These are phyloP conservation scores for Suillus weaverae DNA, from an alignment of 768 basidiomycete species.

Conservation along the genomic window DNA sequence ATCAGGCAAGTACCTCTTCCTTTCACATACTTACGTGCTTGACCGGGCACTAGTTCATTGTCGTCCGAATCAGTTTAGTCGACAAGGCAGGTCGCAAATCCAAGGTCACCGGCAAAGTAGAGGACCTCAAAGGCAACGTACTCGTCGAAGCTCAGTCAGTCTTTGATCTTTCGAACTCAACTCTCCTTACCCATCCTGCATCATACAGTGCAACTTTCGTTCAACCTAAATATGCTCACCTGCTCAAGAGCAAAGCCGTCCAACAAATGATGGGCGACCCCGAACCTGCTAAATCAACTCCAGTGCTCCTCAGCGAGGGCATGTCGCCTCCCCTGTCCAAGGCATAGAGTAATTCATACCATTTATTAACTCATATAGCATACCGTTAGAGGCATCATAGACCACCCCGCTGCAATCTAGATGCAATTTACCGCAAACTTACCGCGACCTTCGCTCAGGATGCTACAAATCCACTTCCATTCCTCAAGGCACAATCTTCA, in stretches of 20 bases:
- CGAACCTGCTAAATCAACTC: constrained; percentile 22
- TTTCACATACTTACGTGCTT: too few species aligned
- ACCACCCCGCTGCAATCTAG: neutral
- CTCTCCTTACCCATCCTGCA: neutral
- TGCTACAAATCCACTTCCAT: neutral
- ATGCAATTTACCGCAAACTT: neutral
- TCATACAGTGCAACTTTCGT: constrained; percentile 71
- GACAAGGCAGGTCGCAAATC: constrained; percentile 80
- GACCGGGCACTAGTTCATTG: constrained; percentile 63
- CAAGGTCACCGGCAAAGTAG: constrained; percentile 66
- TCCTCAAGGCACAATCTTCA: neutral
- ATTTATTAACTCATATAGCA: neutral
- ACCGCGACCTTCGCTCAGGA: neutral
- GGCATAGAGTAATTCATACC: constrained; percentile 18
- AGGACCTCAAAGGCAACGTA: constrained; percentile 77
- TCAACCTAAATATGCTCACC: constrained; percentile 84
- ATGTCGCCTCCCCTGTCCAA: constrained; percentile 26
- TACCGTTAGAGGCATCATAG: neutral
- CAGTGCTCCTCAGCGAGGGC: constrained; percentile 29
- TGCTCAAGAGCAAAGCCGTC: constrained; percentile 62
- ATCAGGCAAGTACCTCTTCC: constrained; percentile 55
- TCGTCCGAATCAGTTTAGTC: constrained; percentile 68
- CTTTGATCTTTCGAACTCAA: neutral
- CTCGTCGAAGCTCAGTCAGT: constrained; percentile 83
- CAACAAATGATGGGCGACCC: constrained; percentile 68